Base-by-base conservation (phyloP, 805 yeast species). In the Teunomyces tritomae region DNA sequence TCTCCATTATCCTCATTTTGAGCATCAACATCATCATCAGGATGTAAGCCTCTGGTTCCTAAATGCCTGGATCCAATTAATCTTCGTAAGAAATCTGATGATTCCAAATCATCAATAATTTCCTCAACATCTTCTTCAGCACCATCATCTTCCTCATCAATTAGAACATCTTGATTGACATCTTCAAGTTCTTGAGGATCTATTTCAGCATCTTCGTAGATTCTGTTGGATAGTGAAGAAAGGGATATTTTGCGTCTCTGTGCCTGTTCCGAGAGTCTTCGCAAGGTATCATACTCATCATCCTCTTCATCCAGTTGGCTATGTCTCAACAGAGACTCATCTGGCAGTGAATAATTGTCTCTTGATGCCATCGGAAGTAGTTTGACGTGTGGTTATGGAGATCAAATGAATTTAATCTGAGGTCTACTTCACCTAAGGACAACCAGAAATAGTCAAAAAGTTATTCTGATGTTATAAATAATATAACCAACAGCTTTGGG, bases 201-300 rank as follows among this genome's bases (percentile, higher is more conserved):
- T n/a, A 48, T 32, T 29, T 39, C 24, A 20, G 36, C 29, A 30
- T 29, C 14, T 52, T 7, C 48, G 56, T 16, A 41, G 60, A 13
- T 55, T 58, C 1, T 57, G 58, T 14, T 49, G 54, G 17, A 53
- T 5, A 13, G 28, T 24, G 40, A 37, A 2, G 40, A n/a, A 5
- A 37, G 14, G 11, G 20, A 62, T 63, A 8, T 53, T 57, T 63
- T 27, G 54, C 65, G 5, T 52, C 63, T 7, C 49, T 61, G 17
- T 54, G 48, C 56, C 61, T 73, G 75, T 11, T 70, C 74, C 7
- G 78, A 65, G 39, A 78, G 56, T 37, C 80, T 57, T 4, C 56
- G 56, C 24, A 78, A 53, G 3, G 73, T 61, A 6, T 58, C 64
- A 8, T 52, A 56, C 20, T 54, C 57, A 34, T 49, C 50, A 14